A percentile compares a stretch with the other conserved stretches of the same genome.
These are phyloP conservation scores for Amphirosellinia nigrospora DNA, from an alignment of 495 filamentous ascomycete genomes.

Conservation along the genomic window DNA sequence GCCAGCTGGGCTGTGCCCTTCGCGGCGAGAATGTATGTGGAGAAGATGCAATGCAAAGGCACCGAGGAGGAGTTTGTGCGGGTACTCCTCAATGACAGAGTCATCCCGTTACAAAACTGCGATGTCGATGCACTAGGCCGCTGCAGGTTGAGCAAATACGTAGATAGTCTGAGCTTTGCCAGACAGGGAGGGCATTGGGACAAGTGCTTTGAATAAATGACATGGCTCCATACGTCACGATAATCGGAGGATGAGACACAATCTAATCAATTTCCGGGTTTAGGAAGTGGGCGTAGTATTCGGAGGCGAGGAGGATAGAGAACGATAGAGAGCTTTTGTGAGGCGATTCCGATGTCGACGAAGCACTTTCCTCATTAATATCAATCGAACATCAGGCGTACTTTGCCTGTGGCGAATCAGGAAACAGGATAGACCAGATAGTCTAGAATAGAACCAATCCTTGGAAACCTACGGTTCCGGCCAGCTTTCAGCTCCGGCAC, in stretches of 20 bases:
- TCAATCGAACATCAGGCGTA: constrained; percentile 1
- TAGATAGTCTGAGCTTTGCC: constrained; percentile 75
- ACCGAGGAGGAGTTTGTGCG: constrained; percentile 67
- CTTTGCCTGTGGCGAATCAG: neutral
- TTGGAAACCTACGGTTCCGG: neutral
- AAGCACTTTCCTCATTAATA: neutral
- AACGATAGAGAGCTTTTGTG: neutral
- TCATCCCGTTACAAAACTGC: constrained; percentile 73
- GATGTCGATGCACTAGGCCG: constrained; percentile 68
- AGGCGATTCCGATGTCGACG: neutral
- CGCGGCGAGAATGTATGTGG: constrained; percentile 75
- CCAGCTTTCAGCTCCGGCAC: constrained; percentile 17
- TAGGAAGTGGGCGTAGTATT: neutral
- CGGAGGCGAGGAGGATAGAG: neutral
- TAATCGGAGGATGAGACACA: neutral
- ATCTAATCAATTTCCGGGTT: neutral
- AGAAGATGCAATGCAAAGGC: constrained; percentile 75
- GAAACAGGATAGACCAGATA: neutral
- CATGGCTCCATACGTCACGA: neutral
- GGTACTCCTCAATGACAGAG: constrained; percentile 80
- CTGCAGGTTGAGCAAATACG: constrained; percentile 68
- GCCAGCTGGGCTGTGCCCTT: constrained; percentile 82
- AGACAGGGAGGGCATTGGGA: constrained; percentile 72
- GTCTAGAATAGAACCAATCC: neutral
- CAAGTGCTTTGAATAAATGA: constrained; percentile 61